These are phyloP conservation scores for Creolimax fragrantissima DNA, from an alignment of 78 protist species.

Conservation along the genomic window DNA sequence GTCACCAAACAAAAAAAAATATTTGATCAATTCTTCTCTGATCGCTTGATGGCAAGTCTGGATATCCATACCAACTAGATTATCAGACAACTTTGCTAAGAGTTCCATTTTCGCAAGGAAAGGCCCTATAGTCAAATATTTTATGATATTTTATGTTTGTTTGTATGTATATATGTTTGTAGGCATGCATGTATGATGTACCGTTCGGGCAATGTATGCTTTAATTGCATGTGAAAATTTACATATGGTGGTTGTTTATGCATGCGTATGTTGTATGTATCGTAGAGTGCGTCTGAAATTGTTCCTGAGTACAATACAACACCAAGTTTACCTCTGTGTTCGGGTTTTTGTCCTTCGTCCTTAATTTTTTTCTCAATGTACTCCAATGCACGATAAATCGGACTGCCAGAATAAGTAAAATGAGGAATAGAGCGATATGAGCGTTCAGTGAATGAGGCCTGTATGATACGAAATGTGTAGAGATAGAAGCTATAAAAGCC, in stretches of 20 bases:
- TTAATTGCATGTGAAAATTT: background rate
- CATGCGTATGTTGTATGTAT: background rate
- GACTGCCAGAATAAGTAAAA: too few species aligned
- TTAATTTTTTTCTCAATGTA: too few species aligned
- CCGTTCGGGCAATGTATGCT: too few species aligned
- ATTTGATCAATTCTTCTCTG: background rate
- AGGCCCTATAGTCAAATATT: background rate
- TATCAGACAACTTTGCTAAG: background rate
- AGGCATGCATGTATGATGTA: background rate
- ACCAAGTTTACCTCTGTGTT: too few species aligned
- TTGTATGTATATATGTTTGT: background rate
- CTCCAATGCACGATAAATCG: too few species aligned
- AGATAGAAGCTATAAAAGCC: background rate
- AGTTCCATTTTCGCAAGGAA: background rate
- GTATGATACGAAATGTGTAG: too few species aligned
- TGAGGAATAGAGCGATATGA: too few species aligned
- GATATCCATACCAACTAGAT: background rate
- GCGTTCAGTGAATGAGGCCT: too few species aligned
- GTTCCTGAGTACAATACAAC: too few species aligned
- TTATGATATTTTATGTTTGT: background rate
- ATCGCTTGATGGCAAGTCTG: background rate
- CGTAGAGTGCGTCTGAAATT: too few species aligned
- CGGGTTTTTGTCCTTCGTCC: too few species aligned
- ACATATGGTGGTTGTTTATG: background rate
- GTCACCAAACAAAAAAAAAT: background rate